Conservation (phyloP, 1,139 yeast species). For the Candida mesenterica region DNA sequence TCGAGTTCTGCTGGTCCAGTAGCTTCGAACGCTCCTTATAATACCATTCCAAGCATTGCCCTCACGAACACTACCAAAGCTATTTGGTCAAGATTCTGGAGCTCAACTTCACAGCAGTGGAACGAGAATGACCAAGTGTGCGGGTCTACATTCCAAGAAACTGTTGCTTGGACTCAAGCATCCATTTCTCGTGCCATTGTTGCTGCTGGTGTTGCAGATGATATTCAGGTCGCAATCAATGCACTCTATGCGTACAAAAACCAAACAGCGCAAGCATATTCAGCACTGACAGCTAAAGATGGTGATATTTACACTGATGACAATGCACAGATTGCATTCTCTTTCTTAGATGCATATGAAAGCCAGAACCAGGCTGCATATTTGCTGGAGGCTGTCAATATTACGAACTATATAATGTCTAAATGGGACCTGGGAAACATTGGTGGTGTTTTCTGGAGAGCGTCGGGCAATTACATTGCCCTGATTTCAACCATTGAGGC, state of each 20-base stretch:
- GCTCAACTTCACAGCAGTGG: slow-evolving; percentile 9
- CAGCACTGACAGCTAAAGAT: slow-evolving; percentile 31
- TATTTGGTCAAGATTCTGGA: slow-evolving; percentile 25
- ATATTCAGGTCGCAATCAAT: too few relatives aligned
- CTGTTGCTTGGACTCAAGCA: too few relatives aligned
- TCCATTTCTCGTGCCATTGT: too few relatives aligned
- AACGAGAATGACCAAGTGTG: too few relatives aligned
- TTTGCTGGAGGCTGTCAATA: slow-evolving; percentile 18
- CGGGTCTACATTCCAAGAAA: too few relatives aligned
- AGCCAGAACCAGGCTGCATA: slow-evolving; percentile 19
- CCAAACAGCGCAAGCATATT: slow-evolving; percentile 22
- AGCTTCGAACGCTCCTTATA: slow-evolving; percentile 5
- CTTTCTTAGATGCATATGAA: slow-evolving; percentile 23
- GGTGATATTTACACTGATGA: slow-evolving; percentile 36
- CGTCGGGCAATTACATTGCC: slow-evolving; percentile 28
- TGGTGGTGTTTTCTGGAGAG: slow-evolving; percentile 35
- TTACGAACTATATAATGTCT: slow-evolving; percentile 18
- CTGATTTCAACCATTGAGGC: slow-evolving; percentile 36
- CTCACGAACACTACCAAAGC: slow-evolving; percentile 15
- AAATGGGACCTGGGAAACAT: slow-evolving; percentile 20
- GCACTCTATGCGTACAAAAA: slow-evolving; percentile 13
- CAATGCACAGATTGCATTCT: slow-evolving; percentile 36
- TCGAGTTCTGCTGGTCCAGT: slow-evolving; percentile 7
- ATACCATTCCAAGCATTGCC: slow-evolving; percentile 13
- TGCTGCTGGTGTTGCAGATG: too few relatives aligned